Evolutionary conservation across 352 stramenopile genomes (phyloP).

Genomic region (Pilasporangium apinafurcum): DNA sequence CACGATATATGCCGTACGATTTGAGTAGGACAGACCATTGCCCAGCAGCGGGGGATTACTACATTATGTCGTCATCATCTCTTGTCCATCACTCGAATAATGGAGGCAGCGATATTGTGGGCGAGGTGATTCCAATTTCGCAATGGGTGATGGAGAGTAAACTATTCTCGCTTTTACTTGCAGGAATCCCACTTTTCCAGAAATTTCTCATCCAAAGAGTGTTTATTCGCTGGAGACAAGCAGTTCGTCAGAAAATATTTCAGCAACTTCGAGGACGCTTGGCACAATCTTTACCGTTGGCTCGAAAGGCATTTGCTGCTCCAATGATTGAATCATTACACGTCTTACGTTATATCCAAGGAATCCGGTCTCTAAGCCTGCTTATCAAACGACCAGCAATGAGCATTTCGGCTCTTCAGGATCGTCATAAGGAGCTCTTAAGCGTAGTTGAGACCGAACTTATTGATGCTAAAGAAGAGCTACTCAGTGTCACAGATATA

Average conservation of each 20-base stretch:
- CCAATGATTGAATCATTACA: slow-evolving; percentile 33
- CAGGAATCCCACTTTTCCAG: slow-evolving; percentile 66
- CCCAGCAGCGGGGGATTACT: slow-evolving; percentile 40
- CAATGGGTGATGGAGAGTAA: slow-evolving; percentile 74
- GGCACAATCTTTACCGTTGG: slow-evolving; percentile 22
- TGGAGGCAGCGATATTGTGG: slow-evolving; percentile 21
- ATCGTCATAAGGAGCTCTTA: slow-evolving; percentile 38
- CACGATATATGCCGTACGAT: slow-evolving; percentile 55
- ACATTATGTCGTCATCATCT: slow-evolving; percentile 55
- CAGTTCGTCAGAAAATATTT: slow-evolving; percentile 32
- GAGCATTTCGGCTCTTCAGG: slow-evolving; percentile 25
- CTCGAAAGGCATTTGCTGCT: slow-evolving; percentile 23
- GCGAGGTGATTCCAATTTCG: slow-evolving; percentile 50
- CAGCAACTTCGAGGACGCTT: slow-evolving; percentile 28
- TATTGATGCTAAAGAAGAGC: slow-evolving; percentile 58
- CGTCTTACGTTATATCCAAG: slow-evolving; percentile 30
- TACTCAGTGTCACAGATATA: slow-evolving; percentile 34
- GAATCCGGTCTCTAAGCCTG: slow-evolving; percentile 29
- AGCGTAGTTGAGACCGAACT: slow-evolving; percentile 39
- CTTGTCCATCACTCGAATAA: slow-evolving; percentile 52
- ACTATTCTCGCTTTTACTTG: slow-evolving; percentile 65
- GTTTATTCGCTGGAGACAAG: slow-evolving; percentile 39
- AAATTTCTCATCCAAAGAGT: slow-evolving; percentile 59
- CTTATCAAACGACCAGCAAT: slow-evolving; percentile 21
- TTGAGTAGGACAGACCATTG: slow-evolving; percentile 31